Base-by-base conservation (phyloP, 2,329 filamentous ascomycete species). In the Diplocarpon rosae region DNA sequence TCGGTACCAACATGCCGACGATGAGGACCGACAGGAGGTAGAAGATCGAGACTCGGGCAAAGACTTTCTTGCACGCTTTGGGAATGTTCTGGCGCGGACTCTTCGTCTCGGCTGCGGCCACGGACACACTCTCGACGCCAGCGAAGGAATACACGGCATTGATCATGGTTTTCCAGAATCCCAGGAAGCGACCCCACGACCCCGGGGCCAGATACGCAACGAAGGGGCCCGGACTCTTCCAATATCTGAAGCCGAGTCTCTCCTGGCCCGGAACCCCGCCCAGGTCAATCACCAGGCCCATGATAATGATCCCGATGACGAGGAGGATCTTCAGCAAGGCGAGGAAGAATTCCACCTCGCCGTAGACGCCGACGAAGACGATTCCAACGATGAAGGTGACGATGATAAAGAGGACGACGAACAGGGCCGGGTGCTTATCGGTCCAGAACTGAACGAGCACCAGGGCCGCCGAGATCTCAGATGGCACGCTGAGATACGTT, bases 391-490 rank as follows among this genome's bases (percentile, higher is more conserved):
- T 31, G 14, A 66, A 50, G 39, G 63, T 63, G 6, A 66, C 24
- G 3, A 59, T 15, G 3, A 65, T 63, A 34, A 67, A 65, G 7
- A 66, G 45, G 0, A 62, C 59, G 14, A 67, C 65, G 62, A 63
- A 68, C 9, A 66, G 49, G 1, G 52, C 65, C 1, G 70, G 66
- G 53, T 68, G 69, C 50, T 78, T 65, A 48, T 78, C 72, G 3
- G 74, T 73, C 78, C 78, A 83, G 55, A 73, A 80, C 52, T 76
- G 65, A 48, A 82, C 76, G 16, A 83, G 63, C 1, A 81, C 73
- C 35, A 73, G 72, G 14, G 76, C 74, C 10, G 78, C 78, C 0
- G 74, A 73, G 46, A 82, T 78, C 59, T 83, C 78, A 43, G 75
- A 30, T 1, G 60, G 59, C 3, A 60, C 53, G 31, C 53, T 54